Conservation (phyloP, 2,329 filamentous ascomycete species). For the Scedosporium dehoogii region DNA sequence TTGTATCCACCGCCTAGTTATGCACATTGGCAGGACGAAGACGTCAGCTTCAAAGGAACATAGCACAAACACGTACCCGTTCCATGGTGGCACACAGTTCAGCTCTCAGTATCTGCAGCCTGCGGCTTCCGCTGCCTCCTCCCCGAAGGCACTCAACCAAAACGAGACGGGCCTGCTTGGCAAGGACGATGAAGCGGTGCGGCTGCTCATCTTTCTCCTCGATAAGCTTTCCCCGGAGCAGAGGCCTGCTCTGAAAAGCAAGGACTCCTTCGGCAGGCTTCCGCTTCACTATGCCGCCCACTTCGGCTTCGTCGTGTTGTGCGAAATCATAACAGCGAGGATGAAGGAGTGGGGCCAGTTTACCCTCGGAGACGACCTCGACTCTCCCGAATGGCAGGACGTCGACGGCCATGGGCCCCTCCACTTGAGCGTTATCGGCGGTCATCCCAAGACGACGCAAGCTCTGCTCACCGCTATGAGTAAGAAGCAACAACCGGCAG, state of each 20-base stretch:
- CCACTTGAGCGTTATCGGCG: conserved; percentile 85
- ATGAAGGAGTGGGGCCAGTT: conserved; percentile 89
- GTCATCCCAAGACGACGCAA: conserved; percentile 77
- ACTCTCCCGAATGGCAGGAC: conserved; percentile 84
- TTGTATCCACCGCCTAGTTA: conserved; percentile 84
- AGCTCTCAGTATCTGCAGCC: conserved; percentile 70
- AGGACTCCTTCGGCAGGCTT: conserved; percentile 71
- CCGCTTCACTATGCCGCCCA: conserved; percentile 91
- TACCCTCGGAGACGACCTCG: conserved; percentile 74
- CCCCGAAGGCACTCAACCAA: conserved; percentile 50
- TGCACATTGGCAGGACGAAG: conserved; percentile 77
- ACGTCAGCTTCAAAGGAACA: conserved; percentile 28
- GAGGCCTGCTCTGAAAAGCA: conserved; percentile 53
- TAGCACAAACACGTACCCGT: conserved; percentile 39
- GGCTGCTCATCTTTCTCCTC: conserved; percentile 53
- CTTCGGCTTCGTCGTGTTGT: conserved; percentile 87
- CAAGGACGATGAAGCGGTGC: conserved; percentile 66
- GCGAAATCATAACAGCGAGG: conserved; percentile 73
- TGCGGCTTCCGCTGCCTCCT: conserved; percentile 55
- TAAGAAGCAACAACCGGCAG: neutral
- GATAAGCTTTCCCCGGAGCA: conserved; percentile 61
- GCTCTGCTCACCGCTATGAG: conserved; percentile 45
- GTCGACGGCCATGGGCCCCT: conserved; percentile 82
- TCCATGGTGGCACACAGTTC: conserved; percentile 42
- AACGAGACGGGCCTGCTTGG: conserved; percentile 58